Percentiles rank a stretch among this genome's conserved stretches.
Evolutionary conservation across 306 rosid species (phyloP).

Genomic region (Cucurbita pepo): DNA sequence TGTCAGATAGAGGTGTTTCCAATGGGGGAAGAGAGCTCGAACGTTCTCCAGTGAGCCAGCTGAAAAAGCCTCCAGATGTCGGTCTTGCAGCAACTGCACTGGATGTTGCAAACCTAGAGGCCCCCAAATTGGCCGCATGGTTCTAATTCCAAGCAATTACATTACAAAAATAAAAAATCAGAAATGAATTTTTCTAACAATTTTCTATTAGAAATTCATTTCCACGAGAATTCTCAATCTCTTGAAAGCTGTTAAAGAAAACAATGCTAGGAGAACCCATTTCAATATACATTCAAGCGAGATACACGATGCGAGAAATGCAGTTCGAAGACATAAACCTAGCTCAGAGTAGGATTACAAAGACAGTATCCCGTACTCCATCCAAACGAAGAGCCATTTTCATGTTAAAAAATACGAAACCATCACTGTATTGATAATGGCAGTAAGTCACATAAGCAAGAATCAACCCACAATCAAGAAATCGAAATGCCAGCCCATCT

Average conservation of each 20-base stretch:
- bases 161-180: background rate
- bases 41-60: slow-evolving; percentile 63
- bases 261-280: background rate
- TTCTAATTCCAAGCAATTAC: slow-evolving; percentile 18
- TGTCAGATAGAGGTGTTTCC: slow-evolving; percentile 41
- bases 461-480: background rate
- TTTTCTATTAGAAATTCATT: background rate
- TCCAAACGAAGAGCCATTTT: background rate
- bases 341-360: background rate
- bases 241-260: background rate
- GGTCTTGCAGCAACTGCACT: slow-evolving; percentile 39
- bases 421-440: background rate
- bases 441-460: background rate
- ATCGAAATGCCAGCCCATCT: background rate
- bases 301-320: background rate
- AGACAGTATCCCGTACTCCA: background rate
- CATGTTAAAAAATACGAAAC: background rate
- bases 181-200: slow-evolving; percentile 5
- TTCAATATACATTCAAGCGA: background rate
- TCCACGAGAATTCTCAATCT: background rate
- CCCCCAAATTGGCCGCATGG: slow-evolving; percentile 36
- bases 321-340: background rate
- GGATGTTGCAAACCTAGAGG: slow-evolving; percentile 44
- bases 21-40: slow-evolving; percentile 46
- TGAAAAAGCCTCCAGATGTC: slow-evolving; percentile 48